Evolutionary conservation across 78 protist genomes (phyloP).

Genomic region (Blattamonas nauphoetae): DNA sequence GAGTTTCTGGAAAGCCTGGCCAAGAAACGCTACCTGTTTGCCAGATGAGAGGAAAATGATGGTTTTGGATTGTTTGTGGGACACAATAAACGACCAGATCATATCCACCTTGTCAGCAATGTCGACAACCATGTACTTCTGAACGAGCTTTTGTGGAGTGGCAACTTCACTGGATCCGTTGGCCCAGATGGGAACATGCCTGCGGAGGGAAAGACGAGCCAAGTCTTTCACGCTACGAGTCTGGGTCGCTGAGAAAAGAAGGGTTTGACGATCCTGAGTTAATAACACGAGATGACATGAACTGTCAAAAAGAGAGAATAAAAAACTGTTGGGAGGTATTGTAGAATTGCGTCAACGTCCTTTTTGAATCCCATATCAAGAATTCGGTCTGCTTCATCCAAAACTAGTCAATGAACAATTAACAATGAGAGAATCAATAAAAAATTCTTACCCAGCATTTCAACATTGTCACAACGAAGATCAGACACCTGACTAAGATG

Average conservation of each 20-base stretch:
- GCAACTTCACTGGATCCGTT: constrained; percentile 21
- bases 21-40: constrained; percentile 75
- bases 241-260: constrained; percentile 94
- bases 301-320: not conserved
- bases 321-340: constrained; percentile 51
- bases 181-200: constrained; percentile 73
- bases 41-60: constrained; percentile 81
- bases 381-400: constrained; percentile 93
- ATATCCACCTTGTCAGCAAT: constrained; percentile 65
- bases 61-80: constrained; percentile 63
- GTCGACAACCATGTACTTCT: constrained; percentile 28
- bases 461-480: constrained; percentile 47
- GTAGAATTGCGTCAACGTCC: constrained; percentile 63
- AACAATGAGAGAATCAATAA: not conserved
- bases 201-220: constrained; percentile 13
- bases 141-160: constrained; percentile 55
- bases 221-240: constrained; percentile 41
- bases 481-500: constrained; percentile 82
- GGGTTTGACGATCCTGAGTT: constrained; percentile 58
- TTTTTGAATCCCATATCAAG: constrained; percentile 82
- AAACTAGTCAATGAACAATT: constrained; percentile 15
- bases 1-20: constrained; percentile 49
- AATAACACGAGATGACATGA: not conserved
- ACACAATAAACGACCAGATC: constrained; percentile 61
- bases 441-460: constrained; percentile 46